Evolutionary conservation across 1,139 yeast genomes (phyloP).

Genomic region (Yamadazyma triangularis): DNA sequence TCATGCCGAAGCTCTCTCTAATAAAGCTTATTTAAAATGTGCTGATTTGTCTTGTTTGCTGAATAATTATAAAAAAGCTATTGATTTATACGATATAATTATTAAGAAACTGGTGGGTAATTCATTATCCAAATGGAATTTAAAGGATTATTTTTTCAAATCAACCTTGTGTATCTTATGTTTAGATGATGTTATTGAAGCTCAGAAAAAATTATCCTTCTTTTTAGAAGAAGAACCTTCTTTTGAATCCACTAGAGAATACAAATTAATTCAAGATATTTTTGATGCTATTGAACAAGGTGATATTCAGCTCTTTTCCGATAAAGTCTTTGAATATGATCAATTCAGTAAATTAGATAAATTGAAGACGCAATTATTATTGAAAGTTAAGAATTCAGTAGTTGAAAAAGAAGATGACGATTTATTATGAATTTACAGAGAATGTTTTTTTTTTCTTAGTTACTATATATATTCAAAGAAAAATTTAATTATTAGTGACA

Average conservation of each 20-base stretch:
- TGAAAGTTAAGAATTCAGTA: conserved; percentile 74
- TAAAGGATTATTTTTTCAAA: conserved; percentile 88
- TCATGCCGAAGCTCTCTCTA: conserved; percentile 87
- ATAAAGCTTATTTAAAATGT: conserved; percentile 81
- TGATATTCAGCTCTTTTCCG: conserved; percentile 72
- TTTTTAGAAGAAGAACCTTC: conserved; percentile 71
- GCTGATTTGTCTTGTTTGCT: conserved; percentile 85
- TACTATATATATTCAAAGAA: too few species aligned
- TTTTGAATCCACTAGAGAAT: conserved; percentile 78
- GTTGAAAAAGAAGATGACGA: conserved; percentile 71
- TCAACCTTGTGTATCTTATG: conserved; percentile 80
- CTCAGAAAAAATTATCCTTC: conserved; percentile 63
- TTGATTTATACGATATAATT: conserved; percentile 69
- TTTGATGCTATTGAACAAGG: conserved; percentile 74
- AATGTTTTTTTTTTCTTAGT: not conserved
- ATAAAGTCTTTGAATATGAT: conserved; percentile 77
- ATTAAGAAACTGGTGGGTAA: conserved; percentile 75
- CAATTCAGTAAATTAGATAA: conserved; percentile 87
- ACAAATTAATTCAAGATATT: conserved; percentile 57
- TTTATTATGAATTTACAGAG: conserved; percentile 14
- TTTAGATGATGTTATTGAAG: conserved; percentile 80
- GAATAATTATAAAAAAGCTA: conserved; percentile 69
- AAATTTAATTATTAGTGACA: too few species aligned
- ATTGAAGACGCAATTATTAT: conserved; percentile 83
- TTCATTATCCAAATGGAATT: conserved; percentile 79